These are phyloP conservation scores for Ceriops zippeliana DNA, from an alignment of 345 rosid species.

Conservation along the genomic window DNA sequence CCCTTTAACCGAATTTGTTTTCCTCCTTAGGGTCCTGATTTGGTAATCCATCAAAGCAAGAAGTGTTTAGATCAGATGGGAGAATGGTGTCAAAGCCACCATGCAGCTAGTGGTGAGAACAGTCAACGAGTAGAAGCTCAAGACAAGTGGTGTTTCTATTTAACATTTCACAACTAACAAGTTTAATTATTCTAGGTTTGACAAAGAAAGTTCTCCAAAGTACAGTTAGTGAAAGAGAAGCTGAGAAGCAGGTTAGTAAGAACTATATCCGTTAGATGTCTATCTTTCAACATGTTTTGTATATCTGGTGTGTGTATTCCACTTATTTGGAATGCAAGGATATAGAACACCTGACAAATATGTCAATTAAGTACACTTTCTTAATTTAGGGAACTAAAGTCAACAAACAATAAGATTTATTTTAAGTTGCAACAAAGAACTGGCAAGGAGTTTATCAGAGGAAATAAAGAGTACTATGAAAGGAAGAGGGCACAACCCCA, in stretches of 20 bases:
- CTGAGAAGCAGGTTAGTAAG: slow-evolving; percentile 70
- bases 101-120: slow-evolving; percentile 74
- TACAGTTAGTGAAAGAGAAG: slow-evolving; percentile 65
- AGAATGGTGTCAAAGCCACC: slow-evolving; percentile 92
- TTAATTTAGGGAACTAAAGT: too few relatives aligned
- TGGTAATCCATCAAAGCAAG: slow-evolving; percentile 76
- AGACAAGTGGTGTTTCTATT: slow-evolving; percentile 12
- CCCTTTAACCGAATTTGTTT: neutral
- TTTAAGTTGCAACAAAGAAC: too few relatives aligned
- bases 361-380: too few relatives aligned
- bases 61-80: slow-evolving; percentile 77
- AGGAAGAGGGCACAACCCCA: too few relatives aligned
- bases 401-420: too few relatives aligned
- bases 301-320: neutral
- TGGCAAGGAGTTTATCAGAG: too few relatives aligned
- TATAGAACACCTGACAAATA: too few relatives aligned
- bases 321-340: too few relatives aligned
- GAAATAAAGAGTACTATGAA: too few relatives aligned
- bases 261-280: neutral
- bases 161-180: too few relatives aligned
- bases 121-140: neutral
- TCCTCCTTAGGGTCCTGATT: slow-evolving; percentile 73
- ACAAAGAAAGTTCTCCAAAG: slow-evolving; percentile 72
- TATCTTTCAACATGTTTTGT: slow-evolving; percentile 3
- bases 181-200: slow-evolving; percentile 49